These are phyloP conservation scores for Zychaea mexicana DNA, from an alignment of 371 early-diverging fungal species.

Conservation along the genomic window DNA sequence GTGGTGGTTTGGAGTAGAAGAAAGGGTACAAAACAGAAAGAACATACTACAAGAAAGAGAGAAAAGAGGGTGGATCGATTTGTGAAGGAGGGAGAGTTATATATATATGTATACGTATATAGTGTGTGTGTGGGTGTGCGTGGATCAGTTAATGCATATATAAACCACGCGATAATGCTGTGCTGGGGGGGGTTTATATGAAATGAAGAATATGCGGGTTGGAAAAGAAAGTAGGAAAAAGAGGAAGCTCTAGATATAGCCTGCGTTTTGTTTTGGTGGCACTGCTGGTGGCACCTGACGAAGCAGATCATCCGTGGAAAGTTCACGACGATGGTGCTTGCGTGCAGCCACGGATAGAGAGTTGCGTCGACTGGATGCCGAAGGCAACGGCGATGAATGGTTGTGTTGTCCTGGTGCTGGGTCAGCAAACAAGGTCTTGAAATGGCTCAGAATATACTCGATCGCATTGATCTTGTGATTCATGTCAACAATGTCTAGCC, in stretches of 20 bases:
- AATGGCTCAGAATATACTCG: constrained; percentile 63
- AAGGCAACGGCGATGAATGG: constrained; percentile 17
- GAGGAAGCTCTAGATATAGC: constrained; percentile 28
- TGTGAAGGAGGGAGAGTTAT: too few species aligned
- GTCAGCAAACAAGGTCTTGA: constrained; percentile 28
- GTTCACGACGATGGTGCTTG: constrained; percentile 29
- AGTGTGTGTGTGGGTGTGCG: too few species aligned
- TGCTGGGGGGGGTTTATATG: neutral
- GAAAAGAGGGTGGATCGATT: too few species aligned
- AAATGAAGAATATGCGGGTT: too few species aligned
- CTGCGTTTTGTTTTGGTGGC: constrained; percentile 43
- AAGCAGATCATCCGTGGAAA: constrained; percentile 18
- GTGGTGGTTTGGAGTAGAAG: neutral
- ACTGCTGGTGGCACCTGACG: constrained; percentile 31
- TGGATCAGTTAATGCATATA: too few species aligned
- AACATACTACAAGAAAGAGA: too few species aligned
- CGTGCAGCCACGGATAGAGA: neutral
- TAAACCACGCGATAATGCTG: too few species aligned
- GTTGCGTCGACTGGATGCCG: constrained; percentile 6
- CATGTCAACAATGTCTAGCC: constrained; percentile 80
- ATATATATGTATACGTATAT: too few species aligned
- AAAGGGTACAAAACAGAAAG: too few species aligned
- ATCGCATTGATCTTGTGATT: constrained; percentile 72
- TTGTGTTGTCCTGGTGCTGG: constrained; percentile 13
- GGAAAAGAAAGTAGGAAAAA: neutral